Conservation (phyloP, 257 asterid genomes). For the Anisodus tanguticus region DNA sequence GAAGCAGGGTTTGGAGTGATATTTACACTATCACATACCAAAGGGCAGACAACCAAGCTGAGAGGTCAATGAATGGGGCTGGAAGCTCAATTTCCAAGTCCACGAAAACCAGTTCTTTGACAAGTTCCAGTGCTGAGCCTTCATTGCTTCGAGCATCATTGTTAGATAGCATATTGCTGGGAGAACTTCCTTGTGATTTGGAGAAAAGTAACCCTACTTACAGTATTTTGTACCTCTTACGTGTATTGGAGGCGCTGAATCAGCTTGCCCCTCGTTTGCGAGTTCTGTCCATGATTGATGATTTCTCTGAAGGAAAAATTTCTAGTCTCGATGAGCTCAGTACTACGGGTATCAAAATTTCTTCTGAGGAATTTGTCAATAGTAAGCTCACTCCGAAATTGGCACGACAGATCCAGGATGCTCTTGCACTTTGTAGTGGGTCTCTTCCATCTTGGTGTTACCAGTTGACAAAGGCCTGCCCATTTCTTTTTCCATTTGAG, state of each 20-base stretch:
- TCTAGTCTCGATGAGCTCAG: slow-evolving; percentile 54
- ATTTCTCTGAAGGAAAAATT: slow-evolving; percentile 75
- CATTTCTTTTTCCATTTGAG: slow-evolving; percentile 95
- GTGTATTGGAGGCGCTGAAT: slow-evolving; percentile 85
- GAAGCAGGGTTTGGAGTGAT: slow-evolving; percentile 85
- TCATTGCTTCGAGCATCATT: slow-evolving; percentile 58
- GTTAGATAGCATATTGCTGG: slow-evolving; percentile 89
- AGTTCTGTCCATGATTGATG: slow-evolving; percentile 58
- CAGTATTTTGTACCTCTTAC: slow-evolving; percentile 78
- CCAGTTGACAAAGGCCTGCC: slow-evolving; percentile 95
- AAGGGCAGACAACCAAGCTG: slow-evolving; percentile 71
- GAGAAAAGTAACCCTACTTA: slow-evolving; percentile 89
- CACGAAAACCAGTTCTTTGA: slow-evolving; percentile 58
- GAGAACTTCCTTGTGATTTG: slow-evolving; percentile 91
- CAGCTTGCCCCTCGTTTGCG: slow-evolving; percentile 90
- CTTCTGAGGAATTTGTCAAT: slow-evolving; percentile 69
- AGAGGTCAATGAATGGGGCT: slow-evolving; percentile 58
- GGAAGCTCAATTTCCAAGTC: slow-evolving; percentile 65
- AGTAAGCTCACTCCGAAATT: slow-evolving; percentile 92
- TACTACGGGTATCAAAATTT: slow-evolving; percentile 56
- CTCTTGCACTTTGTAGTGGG: slow-evolving; percentile 96
- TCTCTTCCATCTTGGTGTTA: slow-evolving; percentile 98
- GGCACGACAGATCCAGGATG: slow-evolving; percentile 94
- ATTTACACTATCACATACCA: slow-evolving; percentile 88
- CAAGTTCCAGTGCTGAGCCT: slow-evolving; percentile 48